Evolutionary conservation across 352 stramenopile species (phyloP), one percentile per base, ranked within the genome.

Genomic region (Phytophthora quininea): DNA sequence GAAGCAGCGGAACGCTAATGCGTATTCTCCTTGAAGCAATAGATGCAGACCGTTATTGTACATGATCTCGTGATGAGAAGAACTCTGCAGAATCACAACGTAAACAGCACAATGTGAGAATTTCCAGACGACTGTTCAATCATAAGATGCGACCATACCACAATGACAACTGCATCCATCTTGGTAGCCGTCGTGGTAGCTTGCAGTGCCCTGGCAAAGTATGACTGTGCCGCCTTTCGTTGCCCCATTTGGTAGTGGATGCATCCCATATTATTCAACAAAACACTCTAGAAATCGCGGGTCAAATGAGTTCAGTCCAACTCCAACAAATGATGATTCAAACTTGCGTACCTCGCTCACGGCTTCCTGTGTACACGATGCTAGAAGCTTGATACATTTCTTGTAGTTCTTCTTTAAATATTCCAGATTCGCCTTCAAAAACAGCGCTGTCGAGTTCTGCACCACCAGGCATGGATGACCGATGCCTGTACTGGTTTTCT

Each of bases 401-500:
- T 96, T 96, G 79, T 97, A 96, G 73, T 98, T 98, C 66, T 91
- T 90, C 54, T 93, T 86, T 78, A 98, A 86, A 88, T 98, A 97
- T 82, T 97, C 93, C 59, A 97, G 77, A 60, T 98, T 97, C 12
- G 93, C 93, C 76, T 97, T 97, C 31, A 98, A 76, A 74, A 97
- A 98, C 58, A 97, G 72, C 47, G 81, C 91, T 24, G 89, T 93
- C 27, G 91, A 88, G 70, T 97, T 97, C 60, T 97, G 88, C 49
- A 97, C 79, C n/a, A 76, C 74, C 5, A 92, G 63, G 45, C 86
- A 82, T 38, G 90, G 91, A 37, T 97, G 84, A 45, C 85, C 82
- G 63, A 93, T 90, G 24, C 73, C 67, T 8, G 84, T 90, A 31
- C 84, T 89, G 11, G 86, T 92, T 58, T 92, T 93, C 48, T 92